phyloP scores from a whole-genome alignment of 106 monocot genomes.

The Dendrobium huoshanense region DNA sequence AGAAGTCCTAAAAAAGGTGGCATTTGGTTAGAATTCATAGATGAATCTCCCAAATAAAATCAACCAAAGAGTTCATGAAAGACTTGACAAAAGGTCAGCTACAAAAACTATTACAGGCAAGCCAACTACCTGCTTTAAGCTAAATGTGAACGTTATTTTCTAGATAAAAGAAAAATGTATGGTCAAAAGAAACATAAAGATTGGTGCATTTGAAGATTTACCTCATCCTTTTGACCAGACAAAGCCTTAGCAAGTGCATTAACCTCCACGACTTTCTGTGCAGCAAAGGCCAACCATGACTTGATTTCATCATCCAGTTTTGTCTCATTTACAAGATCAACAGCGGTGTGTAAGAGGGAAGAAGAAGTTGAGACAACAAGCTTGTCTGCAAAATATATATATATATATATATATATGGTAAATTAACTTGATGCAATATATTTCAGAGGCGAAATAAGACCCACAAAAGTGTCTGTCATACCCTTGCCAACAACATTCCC shows the following conservation, averaged over 20 bases:
- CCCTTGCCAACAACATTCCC: conserved; percentile 22
- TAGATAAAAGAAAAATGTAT: background rate
- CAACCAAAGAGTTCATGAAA: background rate
- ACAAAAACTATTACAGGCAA: no score
- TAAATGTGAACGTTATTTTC: background rate
- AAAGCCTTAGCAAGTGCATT: conserved; percentile 27
- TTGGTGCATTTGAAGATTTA: background rate
- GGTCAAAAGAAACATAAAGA: background rate
- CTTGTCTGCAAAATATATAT: conserved; percentile 9
- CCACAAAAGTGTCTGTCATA: background rate
- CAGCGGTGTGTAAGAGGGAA: conserved; percentile 26
- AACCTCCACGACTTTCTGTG: conserved; percentile 28
- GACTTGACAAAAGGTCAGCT: no score
- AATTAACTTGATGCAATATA: background rate
- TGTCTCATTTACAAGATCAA: conserved; percentile 25
- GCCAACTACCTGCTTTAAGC: no score
- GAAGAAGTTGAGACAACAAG: conserved; percentile 25
- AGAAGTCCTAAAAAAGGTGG: conserved; percentile 15
- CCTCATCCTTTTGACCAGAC: conserved; percentile 28
- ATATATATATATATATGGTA: background rate
- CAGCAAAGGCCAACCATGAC: conserved; percentile 30
- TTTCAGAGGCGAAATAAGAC: background rate
- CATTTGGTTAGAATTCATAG: background rate
- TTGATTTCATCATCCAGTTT: conserved; percentile 32
- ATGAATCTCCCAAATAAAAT: background rate